Evolutionary conservation across 306 rosid genomes (phyloP).

Genomic region (Castanospermum australe): DNA sequence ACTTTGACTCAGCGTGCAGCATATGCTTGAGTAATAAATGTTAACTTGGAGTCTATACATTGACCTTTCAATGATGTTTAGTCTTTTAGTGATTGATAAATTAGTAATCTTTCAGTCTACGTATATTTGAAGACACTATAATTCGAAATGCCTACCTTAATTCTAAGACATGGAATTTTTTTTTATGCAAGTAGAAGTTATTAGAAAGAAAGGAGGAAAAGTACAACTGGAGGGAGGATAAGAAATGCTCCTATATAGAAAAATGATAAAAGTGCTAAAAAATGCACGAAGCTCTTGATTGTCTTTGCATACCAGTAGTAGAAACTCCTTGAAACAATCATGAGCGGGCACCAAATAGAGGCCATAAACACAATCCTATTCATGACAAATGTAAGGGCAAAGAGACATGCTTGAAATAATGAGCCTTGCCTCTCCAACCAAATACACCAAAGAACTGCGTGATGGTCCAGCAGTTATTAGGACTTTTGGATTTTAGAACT

Average conservation of each 20-base stretch:
- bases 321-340: constrained; percentile 6
- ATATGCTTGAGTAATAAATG: constrained; percentile 13
- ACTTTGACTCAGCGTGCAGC: constrained; percentile 4
- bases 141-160: neutral
- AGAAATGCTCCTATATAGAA: neutral
- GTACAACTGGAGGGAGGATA: neutral
- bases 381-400: neutral
- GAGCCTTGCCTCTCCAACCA: neutral
- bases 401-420: neutral
- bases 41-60: constrained; percentile 15
- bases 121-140: neutral
- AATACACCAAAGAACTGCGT: neutral
- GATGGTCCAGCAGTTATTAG: neutral
- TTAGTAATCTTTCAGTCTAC: neutral
- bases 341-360: constrained; percentile 13
- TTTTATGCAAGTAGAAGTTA: neutral
- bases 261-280: neutral
- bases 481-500: neutral
- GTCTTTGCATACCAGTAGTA: neutral
- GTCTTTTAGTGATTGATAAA: neutral
- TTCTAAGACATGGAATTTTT: neutral
- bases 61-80: neutral
- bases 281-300: neutral
- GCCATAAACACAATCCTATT: constrained; percentile 15
- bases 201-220: neutral